Evolutionary conservation across 306 rosid species (phyloP).

Genomic region (Morella rubra): DNA sequence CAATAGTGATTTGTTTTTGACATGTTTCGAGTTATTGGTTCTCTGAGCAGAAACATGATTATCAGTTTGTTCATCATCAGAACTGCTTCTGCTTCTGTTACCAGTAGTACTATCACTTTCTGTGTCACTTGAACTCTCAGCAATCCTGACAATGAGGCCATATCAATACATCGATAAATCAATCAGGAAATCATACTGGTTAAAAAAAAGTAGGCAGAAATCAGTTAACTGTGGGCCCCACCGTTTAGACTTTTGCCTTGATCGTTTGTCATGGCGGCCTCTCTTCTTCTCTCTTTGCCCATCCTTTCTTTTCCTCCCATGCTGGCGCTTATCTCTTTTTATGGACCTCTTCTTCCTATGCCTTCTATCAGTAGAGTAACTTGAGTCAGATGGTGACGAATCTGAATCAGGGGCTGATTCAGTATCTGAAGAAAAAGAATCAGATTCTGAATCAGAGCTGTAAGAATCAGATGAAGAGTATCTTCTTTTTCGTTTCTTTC

Average conservation of each 20-base stretch:
- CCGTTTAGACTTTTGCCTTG: slow-evolving; percentile 63
- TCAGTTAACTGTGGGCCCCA: slow-evolving; percentile 33
- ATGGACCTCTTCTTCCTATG: slow-evolving; percentile 57
- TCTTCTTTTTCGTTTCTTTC: slow-evolving; percentile 56
- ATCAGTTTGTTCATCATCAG: slow-evolving; percentile 50
- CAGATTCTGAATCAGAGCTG: slow-evolving; percentile 52
- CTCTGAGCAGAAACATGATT: slow-evolving; percentile 39
- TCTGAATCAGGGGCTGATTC: slow-evolving; percentile 66
- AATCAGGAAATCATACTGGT: slow-evolving; percentile 23
- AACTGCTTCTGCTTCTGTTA: slow-evolving; percentile 55
- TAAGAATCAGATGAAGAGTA: slow-evolving; percentile 73
- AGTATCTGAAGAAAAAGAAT: slow-evolving; percentile 51
- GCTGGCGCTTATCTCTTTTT: slow-evolving; percentile 49
- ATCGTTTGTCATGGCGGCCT: slow-evolving; percentile 49
- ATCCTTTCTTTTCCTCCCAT: slow-evolving; percentile 59
- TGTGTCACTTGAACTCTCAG: slow-evolving; percentile 59
- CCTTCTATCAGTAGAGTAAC: slow-evolving; percentile 70
- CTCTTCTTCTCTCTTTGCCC: slow-evolving; percentile 56
- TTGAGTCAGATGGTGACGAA: slow-evolving; percentile 64
- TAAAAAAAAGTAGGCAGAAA: slow-evolving; percentile 6
- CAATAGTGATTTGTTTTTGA: slow-evolving; percentile 43
- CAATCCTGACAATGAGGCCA: slow-evolving; percentile 51
- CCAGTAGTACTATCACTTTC: slow-evolving; percentile 56
- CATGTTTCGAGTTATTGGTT: slow-evolving; percentile 29
- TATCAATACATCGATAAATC: slow-evolving; percentile 30